Conservation (phyloP, 1,284 basidiomycete species). For the Rhodotorula sp. region DNA sequence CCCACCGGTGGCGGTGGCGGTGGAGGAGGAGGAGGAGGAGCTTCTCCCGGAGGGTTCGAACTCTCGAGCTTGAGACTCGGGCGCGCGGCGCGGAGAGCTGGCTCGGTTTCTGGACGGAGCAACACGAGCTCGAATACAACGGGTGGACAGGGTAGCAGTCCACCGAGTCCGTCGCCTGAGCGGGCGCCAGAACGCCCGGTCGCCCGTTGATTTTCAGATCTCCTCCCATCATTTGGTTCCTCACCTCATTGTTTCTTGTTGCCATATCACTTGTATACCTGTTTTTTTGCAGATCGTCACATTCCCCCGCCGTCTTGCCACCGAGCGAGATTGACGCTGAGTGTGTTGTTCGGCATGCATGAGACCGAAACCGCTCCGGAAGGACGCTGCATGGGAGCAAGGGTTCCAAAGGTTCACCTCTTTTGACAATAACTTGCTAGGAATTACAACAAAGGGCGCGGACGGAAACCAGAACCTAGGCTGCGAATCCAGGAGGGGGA, state of each 20-base stretch:
- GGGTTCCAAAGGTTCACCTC: no score
- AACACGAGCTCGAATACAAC: neutral
- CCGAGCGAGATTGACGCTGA: no score
- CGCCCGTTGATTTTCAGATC: no score
- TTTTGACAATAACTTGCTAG: no score
- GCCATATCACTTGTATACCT: no score
- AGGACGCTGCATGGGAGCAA: no score
- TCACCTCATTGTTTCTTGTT: no score
- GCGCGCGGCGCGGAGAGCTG: constrained; percentile 8
- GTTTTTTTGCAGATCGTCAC: no score
- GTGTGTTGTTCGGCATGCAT: no score
- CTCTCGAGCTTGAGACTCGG: constrained; percentile 17
- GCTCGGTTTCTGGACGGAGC: constrained; percentile 4
- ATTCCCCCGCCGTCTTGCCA: no score
- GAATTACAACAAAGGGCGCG: neutral
- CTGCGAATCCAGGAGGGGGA: constrained; percentile 12
- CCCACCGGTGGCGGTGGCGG: neutral
- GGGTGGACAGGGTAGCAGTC: neutral
- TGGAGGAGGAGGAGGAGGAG: neutral
- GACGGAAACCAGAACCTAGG: neutral
- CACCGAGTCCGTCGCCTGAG: constrained; percentile 5
- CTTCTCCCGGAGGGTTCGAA: constrained; percentile 20
- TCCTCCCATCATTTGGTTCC: no score
- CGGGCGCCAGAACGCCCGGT: neutral
- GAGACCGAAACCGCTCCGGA: no score